Evolutionary conservation across 208 protist genomes (phyloP).

Genomic region (Trypanosoma lewisi): DNA sequence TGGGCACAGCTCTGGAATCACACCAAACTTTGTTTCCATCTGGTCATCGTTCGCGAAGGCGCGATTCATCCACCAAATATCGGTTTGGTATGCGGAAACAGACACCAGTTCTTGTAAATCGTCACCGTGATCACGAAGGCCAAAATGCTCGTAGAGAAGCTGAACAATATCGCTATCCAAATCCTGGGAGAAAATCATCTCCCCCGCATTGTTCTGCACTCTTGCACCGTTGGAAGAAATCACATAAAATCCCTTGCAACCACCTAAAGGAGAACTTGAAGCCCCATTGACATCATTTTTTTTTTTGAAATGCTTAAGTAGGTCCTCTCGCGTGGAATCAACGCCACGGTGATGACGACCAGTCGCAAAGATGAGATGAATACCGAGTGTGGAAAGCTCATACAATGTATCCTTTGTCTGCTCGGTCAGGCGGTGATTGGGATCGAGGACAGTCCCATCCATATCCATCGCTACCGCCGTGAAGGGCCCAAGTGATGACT

Average conservation of each 20-base stretch:
- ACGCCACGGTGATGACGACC: constrained; percentile 68
- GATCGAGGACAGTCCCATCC: constrained; percentile 57
- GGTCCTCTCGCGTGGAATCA: constrained; percentile 31
- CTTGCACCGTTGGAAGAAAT: constrained; percentile 69
- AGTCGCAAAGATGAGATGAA: constrained; percentile 82
- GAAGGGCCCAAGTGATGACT: constrained; percentile 15
- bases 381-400: constrained; percentile 48
- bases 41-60: constrained; percentile 31
- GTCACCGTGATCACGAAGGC: constrained; percentile 10
- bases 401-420: constrained; percentile 39
- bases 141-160: constrained; percentile 46
- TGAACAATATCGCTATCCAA: constrained; percentile 50
- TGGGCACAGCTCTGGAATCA: constrained; percentile 40
- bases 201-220: constrained; percentile 43
- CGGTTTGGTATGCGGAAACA: constrained; percentile 11
- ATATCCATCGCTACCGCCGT: constrained; percentile 35
- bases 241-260: constrained; percentile 43
- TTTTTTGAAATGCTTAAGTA: constrained; percentile 8
- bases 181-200: constrained; percentile 43
- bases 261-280: background rate
- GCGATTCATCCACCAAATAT: constrained; percentile 3
- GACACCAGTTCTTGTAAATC: background rate
- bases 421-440: constrained; percentile 26
- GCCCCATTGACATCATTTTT: background rate
- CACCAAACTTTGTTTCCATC: constrained; percentile 45